Conservation (phyloP, 2,329 filamentous ascomycete genomes). For the Macrophomina phaseolina region DNA sequence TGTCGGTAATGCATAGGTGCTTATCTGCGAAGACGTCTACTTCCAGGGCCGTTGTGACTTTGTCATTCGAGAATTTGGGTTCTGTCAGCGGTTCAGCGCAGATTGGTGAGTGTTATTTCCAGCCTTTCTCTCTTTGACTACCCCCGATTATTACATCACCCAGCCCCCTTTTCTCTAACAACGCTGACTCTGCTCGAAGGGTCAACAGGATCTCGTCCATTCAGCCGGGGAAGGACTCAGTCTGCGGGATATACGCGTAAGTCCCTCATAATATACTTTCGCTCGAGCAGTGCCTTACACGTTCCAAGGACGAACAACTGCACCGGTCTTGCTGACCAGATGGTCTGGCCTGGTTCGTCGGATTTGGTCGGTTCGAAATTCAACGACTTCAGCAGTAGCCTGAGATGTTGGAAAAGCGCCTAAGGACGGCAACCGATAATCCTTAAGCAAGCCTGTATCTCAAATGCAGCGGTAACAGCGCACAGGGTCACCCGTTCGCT, state of each 20-base stretch:
- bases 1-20: background rate
- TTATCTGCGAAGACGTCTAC: constrained; percentile 12
- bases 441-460: too few species aligned
- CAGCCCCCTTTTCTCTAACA: background rate
- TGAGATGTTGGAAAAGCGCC: constrained; percentile 9
- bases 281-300: background rate
- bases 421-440: background rate
- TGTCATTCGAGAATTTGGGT: background rate
- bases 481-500: too few species aligned
- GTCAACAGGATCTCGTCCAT: constrained; percentile 11
- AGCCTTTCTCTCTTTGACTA: too few species aligned
- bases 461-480: too few species aligned
- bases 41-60: constrained; percentile 16
- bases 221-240: background rate
- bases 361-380: constrained; percentile 6
- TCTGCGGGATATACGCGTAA: constrained; percentile 12
- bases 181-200: background rate
- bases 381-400: constrained; percentile 8
- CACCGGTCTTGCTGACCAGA: constrained; percentile 13
- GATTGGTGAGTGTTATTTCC: constrained; percentile 4
- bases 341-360: constrained; percentile 12
- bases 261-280: background rate
- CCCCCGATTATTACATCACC: too few species aligned
- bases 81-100: background rate
- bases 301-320: background rate